Percentiles rank a stretch among this genome's conserved stretches.
phyloP scores from a whole-genome alignment of 2,329 filamentous ascomycete genomes.

The Ceratocystis papillata region DNA sequence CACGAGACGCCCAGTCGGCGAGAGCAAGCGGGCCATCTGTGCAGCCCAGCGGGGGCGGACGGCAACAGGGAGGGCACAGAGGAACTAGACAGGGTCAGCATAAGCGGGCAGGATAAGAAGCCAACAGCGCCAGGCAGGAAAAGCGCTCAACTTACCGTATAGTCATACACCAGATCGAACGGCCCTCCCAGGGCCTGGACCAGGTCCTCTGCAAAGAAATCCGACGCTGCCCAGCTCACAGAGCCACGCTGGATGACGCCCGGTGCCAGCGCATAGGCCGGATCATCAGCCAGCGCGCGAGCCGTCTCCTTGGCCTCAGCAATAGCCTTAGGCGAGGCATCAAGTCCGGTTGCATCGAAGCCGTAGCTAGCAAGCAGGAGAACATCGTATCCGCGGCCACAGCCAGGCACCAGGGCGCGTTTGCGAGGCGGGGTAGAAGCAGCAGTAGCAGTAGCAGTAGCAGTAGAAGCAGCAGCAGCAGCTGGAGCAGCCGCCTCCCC shows the following conservation, averaged over 20 bases:
- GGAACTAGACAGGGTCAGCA: conserved; percentile 38
- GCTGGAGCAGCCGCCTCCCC: conserved; percentile 29
- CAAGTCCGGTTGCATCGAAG: conserved; percentile 67
- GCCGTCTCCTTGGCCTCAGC: conserved; percentile 38
- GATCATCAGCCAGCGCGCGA: conserved; percentile 34
- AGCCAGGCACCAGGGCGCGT: conserved; percentile 63
- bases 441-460: conserved; percentile 53
- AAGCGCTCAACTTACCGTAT: conserved; percentile 40
- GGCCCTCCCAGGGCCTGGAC: conserved; percentile 35
- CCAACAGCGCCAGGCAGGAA: background rate
- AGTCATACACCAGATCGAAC: conserved; percentile 59
- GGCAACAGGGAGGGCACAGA: conserved; percentile 49
- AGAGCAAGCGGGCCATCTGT: conserved; percentile 42
- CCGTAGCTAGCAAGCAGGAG: conserved; percentile 62
- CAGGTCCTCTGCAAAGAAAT: conserved; percentile 58
- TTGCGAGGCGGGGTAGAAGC: conserved; percentile 29
- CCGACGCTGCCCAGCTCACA: conserved; percentile 47
- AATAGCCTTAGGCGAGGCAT: conserved; percentile 45
- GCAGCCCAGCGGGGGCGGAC: conserved; percentile 44
- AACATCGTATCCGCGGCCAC: conserved; percentile 73
- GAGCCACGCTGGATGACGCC: conserved; percentile 38
- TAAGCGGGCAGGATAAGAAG: too few relatives aligned
- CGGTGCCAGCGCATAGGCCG: conserved; percentile 36
- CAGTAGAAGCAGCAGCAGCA: conserved; percentile 50
- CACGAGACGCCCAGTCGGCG: conserved; percentile 41